phyloP scores from a whole-genome alignment of 1,284 basidiomycete genomes.

The Cryptococcus sp. region DNA sequence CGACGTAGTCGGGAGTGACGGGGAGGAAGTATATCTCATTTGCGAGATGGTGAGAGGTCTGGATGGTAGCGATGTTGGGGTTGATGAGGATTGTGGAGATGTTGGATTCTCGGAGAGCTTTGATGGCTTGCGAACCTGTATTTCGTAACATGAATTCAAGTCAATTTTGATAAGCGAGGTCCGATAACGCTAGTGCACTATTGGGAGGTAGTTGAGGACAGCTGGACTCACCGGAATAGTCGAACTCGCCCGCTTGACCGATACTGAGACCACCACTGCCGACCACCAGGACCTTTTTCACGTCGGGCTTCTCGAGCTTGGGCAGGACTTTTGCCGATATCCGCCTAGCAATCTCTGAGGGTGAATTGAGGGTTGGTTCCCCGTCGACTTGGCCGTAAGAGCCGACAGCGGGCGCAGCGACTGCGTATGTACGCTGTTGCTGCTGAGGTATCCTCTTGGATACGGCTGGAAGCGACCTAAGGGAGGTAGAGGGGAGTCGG shows the following conservation, averaged over 20 bases:
- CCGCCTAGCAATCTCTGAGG: slow-evolving; percentile 86
- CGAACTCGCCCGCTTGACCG: slow-evolving; percentile 99
- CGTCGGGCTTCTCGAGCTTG: slow-evolving; percentile 75
- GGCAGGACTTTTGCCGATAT: slow-evolving; percentile 87
- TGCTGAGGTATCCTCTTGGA: slow-evolving; percentile 4
- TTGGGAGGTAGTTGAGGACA: too few relatives aligned
- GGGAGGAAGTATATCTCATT: slow-evolving; percentile 98
- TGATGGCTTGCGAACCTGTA: slow-evolving; percentile 86
- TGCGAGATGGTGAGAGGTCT: slow-evolving; percentile 94
- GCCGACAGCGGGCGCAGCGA: slow-evolving; percentile 77
- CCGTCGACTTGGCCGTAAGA: slow-evolving; percentile 66
- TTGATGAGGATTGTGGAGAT: slow-evolving; percentile 95
- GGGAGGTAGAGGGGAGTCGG: slow-evolving; percentile 7
- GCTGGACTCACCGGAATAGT: slow-evolving; percentile 76
- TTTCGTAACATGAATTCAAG: too few relatives aligned
- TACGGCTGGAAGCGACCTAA: slow-evolving; percentile 7
- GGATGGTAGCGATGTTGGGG: slow-evolving; percentile 96
- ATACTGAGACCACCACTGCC: slow-evolving; percentile 96
- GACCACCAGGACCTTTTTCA: slow-evolving; percentile 94
- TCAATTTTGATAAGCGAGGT: too few relatives aligned
- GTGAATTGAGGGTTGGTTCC: slow-evolving; percentile 83
- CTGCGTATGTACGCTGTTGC: slow-evolving; percentile 55
- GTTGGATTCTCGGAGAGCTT: slow-evolving; percentile 94
- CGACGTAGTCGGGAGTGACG: slow-evolving; percentile 95
- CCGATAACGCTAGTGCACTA: too few relatives aligned